Evolutionary conservation across 805 yeast species (phyloP), one percentile per base, ranked within the genome.

Genomic region (Lipomyces chichibuensis): DNA sequence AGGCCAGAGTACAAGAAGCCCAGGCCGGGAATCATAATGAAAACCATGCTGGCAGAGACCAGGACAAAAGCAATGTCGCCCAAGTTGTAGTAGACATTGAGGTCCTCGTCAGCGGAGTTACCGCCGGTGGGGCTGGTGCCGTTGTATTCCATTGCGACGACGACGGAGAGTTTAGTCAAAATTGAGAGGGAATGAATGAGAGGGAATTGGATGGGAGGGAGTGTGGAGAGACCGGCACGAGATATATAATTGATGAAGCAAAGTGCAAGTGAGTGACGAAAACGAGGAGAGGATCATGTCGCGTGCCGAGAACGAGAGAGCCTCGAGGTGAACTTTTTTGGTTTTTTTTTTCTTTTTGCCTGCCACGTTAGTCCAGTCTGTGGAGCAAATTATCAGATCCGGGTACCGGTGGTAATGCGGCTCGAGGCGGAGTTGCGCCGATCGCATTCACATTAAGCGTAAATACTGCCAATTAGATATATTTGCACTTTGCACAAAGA

Each of bases 1-100:
- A 95, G 81, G 97, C 98, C 99, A 11, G 97, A 88, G 78, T 94
- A 94, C 52, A 94, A 82, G 75, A 93, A 91, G 2, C 96, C 98
- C 74, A 94, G 85, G 20, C 98, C 98, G 23, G 98, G 97, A 33
- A 94, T 86, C 98, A 94, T 94, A 73, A 93, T 82, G 80, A 94
- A 85, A 62, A 93, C 96, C 74, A 91, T 78, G 57, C 77, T 70
- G 9, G 81, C 73, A 58, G 79, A 77, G n/a, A 80, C 67, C 27
- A 74, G 57, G 20, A 81, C 69, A 71, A 78, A 81, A 43, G 76
- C 76, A 6, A 75, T 73, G 65, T 77, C 82, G 27, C 84, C 83
- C 0, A 80, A 70, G 65, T 80, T 77, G 69, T 78, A 81, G 62
- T 66, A 88, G 9, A 81, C 80, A 77, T 91, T 91, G 74, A 92